phyloP scores from a whole-genome alignment of 2,329 filamentous ascomycete species.

The Thelonectria rubi region DNA sequence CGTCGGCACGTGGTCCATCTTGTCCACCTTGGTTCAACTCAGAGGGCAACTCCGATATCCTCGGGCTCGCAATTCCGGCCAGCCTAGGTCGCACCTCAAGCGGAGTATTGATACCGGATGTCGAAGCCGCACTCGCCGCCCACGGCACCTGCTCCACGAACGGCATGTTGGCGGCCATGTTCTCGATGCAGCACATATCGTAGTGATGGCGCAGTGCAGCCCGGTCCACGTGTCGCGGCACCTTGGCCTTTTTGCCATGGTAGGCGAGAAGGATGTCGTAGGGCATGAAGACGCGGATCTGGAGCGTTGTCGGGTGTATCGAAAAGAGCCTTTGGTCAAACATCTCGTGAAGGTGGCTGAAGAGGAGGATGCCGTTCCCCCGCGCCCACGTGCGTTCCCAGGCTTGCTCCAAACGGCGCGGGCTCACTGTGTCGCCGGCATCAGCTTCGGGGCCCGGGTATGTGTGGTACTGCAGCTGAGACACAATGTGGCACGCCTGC shows the following conservation, averaged over 20 bases:
- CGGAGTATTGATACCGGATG: not conserved
- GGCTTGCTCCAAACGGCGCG: not conserved
- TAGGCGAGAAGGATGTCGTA: not conserved
- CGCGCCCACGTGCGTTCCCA: constrained; percentile 15
- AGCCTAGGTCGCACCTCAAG: not conserved
- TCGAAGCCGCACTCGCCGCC: not conserved
- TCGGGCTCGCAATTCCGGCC: not conserved
- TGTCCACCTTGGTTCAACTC: no score
- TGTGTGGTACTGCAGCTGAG: no score
- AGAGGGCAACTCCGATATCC: no score
- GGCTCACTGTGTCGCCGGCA: no score
- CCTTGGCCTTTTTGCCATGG: not conserved
- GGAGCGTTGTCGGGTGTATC: no score
- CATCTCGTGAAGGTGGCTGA: constrained; percentile 30
- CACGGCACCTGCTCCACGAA: not conserved
- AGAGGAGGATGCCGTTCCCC: constrained; percentile 30
- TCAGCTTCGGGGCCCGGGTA: no score
- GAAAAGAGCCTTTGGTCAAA: no score
- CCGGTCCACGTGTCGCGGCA: not conserved
- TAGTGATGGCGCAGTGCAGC: not conserved
- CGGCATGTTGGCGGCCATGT: not conserved
- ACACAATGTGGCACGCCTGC: not conserved
- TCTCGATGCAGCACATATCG: not conserved
- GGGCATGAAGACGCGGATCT: not conserved
- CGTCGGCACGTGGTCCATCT: no score